These are phyloP conservation scores for Pythium scleroteichum DNA, from an alignment of 352 stramenopile genomes.

Conservation along the genomic window DNA sequence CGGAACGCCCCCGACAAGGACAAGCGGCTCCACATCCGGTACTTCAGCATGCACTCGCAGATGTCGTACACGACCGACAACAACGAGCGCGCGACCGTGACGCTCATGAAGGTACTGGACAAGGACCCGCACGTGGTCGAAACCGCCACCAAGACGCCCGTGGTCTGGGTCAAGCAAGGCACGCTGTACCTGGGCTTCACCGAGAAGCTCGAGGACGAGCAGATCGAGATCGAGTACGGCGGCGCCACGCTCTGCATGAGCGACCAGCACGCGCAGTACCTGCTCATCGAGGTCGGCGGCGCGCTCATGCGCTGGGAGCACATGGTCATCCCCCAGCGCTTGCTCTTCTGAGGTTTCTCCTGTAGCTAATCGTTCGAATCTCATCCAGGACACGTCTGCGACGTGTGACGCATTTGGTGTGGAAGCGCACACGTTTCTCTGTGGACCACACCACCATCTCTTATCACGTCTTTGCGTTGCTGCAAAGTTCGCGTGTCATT, in stretches of 20 bases:
- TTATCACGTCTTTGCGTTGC: conserved; percentile 18
- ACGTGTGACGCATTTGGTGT: not conserved
- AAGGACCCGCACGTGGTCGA: conserved; percentile 25
- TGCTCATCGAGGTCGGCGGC: conserved; percentile 25
- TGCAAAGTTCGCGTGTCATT: conserved; percentile 24
- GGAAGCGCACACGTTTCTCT: not conserved
- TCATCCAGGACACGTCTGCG: too few relatives aligned
- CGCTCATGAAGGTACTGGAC: conserved; percentile 31
- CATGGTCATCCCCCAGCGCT: conserved; percentile 24
- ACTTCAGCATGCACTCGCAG: conserved; percentile 32
- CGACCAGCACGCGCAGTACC: conserved; percentile 28
- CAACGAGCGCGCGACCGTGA: conserved; percentile 22
- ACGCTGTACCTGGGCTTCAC: conserved; percentile 27
- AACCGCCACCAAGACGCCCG: conserved; percentile 8
- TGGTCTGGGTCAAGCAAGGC: conserved; percentile 29
- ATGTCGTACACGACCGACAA: conserved; percentile 22
- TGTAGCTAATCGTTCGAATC: too few relatives aligned
- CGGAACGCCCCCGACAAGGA: conserved; percentile 28
- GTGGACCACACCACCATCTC: conserved; percentile 15
- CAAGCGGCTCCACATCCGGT: conserved; percentile 22
- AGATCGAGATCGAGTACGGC: conserved; percentile 34
- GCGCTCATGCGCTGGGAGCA: conserved; percentile 33
- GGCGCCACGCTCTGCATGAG: conserved; percentile 19
- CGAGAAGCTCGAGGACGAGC: conserved; percentile 20
- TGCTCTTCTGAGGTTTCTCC: conserved; percentile 16